Conservation (phyloP, 2,329 filamentous ascomycete genomes). For the Epichloe baconii region DNA sequence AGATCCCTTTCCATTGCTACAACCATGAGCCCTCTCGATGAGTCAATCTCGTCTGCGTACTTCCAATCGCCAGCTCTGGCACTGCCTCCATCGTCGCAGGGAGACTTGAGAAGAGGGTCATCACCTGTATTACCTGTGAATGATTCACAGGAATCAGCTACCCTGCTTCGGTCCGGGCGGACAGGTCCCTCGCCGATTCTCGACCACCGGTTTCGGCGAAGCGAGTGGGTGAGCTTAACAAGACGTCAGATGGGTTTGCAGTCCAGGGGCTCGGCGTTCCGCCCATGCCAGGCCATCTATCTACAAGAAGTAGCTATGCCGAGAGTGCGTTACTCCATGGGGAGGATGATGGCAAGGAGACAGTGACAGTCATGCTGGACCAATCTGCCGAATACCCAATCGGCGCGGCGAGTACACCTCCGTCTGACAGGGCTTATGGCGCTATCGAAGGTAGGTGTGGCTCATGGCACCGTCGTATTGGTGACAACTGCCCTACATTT, state of each 20-base stretch:
- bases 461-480: conserved; percentile 43
- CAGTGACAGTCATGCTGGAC: conserved; percentile 34
- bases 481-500: conserved; percentile 46
- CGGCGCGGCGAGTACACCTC: not conserved
- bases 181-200: not conserved
- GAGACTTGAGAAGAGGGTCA: conserved; percentile 30
- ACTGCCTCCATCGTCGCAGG: conserved; percentile 8
- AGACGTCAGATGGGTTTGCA: not conserved
- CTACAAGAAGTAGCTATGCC: not conserved
- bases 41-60: conserved; percentile 2
- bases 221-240: not conserved
- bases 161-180: not conserved
- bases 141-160: not conserved
- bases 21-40: conserved; percentile 6
- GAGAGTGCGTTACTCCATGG: conserved; percentile 4
- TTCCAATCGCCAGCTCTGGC: conserved; percentile 1
- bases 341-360: conserved; percentile 20
- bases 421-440: conserved; percentile 5
- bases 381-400: conserved; percentile 8
- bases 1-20: conserved; percentile 17
- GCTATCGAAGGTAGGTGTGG: conserved; percentile 8
- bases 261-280: not conserved
- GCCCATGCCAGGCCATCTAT: not conserved
- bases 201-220: not conserved
- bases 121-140: conserved; percentile 34